Evolutionary conservation across 345 rosid genomes (phyloP).

Genomic region (Dimocarpus longan): DNA sequence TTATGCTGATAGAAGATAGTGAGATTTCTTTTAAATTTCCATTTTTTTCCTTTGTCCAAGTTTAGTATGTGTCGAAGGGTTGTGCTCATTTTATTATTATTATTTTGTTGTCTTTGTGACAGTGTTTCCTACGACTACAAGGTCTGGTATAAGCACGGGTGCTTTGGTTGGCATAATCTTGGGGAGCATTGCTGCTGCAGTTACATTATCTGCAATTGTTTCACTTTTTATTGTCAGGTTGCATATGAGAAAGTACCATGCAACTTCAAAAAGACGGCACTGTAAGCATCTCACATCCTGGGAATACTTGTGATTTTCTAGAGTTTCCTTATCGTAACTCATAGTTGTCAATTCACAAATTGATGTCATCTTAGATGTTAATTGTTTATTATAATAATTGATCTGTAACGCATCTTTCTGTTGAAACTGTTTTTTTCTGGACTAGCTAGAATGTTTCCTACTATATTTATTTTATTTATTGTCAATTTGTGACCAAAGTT

Average conservation of each 20-base stretch:
- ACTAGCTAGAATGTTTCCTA: neutral
- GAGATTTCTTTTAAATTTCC: neutral
- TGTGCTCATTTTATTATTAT: neutral
- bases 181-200: slow-evolving; percentile 73
- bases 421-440: neutral
- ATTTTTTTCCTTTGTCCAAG: neutral
- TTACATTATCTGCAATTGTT: slow-evolving; percentile 66
- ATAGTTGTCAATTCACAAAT: neutral
- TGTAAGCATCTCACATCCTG: slow-evolving; percentile 47
- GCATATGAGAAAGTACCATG: slow-evolving; percentile 43
- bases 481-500: neutral
- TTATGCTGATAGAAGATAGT: neutral
- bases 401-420: neutral
- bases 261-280: slow-evolving; percentile 49
- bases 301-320: neutral
- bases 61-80: neutral
- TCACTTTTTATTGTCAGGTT: slow-evolving; percentile 59
- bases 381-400: neutral
- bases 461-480: neutral
- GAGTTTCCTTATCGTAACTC: neutral
- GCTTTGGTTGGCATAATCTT: slow-evolving; percentile 66
- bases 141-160: slow-evolving; percentile 58
- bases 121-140: slow-evolving; percentile 36
- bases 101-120: slow-evolving; percentile 19
- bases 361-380: neutral